Conservation (phyloP, 2,329 filamentous ascomycete species). For the Ceratocystis diversiconidia region DNA sequence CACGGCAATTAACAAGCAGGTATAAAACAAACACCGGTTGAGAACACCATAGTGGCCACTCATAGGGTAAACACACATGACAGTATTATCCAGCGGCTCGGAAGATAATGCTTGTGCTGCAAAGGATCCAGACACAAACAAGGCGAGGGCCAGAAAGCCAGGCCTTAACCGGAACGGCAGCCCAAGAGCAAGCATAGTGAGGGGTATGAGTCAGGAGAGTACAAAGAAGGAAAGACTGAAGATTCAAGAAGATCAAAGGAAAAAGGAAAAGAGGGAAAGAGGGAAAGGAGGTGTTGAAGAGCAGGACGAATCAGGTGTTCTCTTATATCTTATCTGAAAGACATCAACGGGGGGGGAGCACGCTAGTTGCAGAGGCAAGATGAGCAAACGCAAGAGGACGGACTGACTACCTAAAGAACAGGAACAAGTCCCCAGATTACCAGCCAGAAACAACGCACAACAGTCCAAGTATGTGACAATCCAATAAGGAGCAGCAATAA, state of each 20-base stretch:
- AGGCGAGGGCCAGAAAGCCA: background rate
- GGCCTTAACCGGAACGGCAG: background rate
- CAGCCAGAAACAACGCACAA: background rate
- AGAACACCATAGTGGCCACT: slow-evolving; percentile 15
- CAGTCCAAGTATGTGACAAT: background rate
- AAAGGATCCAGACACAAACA: slow-evolving; percentile 8
- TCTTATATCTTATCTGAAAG: background rate
- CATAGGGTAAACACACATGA: slow-evolving; percentile 18
- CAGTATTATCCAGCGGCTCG: slow-evolving; percentile 13
- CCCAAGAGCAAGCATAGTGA: background rate
- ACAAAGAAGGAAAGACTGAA: background rate
- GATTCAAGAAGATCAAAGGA: background rate
- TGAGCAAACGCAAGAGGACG: background rate
- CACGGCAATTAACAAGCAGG: slow-evolving; percentile 14
- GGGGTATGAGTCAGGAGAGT: background rate
- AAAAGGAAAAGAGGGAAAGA: background rate
- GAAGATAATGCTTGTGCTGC: slow-evolving; percentile 11
- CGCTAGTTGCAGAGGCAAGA: too few relatives aligned
- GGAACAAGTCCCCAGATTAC: background rate
- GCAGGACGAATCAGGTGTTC: background rate
- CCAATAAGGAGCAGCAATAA: slow-evolving; percentile 3
- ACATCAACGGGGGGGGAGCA: background rate
- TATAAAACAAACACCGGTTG: slow-evolving; percentile 15
- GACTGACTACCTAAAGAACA: background rate
- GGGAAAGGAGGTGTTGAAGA: background rate